Evolutionary conservation across 202 grass and related monocot species (phyloP).

Genomic region (Digitaria exilis): DNA sequence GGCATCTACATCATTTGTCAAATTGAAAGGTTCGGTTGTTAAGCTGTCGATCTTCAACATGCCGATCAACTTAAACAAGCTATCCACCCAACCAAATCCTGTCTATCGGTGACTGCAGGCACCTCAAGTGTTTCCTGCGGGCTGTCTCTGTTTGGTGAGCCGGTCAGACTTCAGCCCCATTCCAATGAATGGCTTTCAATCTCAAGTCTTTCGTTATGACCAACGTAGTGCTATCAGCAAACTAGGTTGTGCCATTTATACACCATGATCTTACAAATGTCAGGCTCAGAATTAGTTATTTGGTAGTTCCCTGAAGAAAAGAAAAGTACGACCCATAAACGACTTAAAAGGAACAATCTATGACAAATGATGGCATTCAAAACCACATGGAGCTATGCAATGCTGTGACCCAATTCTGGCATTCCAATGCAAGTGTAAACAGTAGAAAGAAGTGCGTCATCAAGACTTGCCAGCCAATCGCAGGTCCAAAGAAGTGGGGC

Average conservation of each 20-base stretch:
- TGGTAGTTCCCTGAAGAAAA: not conserved
- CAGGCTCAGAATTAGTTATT: not conserved
- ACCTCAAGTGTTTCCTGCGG: too few relatives aligned
- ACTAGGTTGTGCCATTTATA: not conserved
- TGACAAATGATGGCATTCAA: slow-evolving; percentile 9
- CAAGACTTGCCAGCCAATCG: not conserved
- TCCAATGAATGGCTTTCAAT: too few relatives aligned
- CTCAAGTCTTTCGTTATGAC: too few relatives aligned
- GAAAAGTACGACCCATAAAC: not conserved
- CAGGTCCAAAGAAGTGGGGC: not conserved
- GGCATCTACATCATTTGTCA: not conserved
- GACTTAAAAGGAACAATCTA: not conserved
- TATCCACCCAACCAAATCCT: too few relatives aligned
- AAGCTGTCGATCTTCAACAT: too few relatives aligned
- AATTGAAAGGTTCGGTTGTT: not conserved
- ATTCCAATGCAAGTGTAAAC: slow-evolving; percentile 22
- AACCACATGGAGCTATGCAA: slow-evolving; percentile 10
- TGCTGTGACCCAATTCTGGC: slow-evolving; percentile 9
- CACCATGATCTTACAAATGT: not conserved
- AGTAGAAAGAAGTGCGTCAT: not conserved
- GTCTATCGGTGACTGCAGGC: too few relatives aligned
- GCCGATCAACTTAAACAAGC: too few relatives aligned
- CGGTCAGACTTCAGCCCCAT: too few relatives aligned
- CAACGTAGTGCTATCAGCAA: too few relatives aligned
- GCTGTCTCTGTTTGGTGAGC: too few relatives aligned